Evolutionary conservation across 2,329 filamentous ascomycete species (phyloP), one percentile per base, ranked within the genome.

Genomic region (Xenoacremonium recifei): DNA sequence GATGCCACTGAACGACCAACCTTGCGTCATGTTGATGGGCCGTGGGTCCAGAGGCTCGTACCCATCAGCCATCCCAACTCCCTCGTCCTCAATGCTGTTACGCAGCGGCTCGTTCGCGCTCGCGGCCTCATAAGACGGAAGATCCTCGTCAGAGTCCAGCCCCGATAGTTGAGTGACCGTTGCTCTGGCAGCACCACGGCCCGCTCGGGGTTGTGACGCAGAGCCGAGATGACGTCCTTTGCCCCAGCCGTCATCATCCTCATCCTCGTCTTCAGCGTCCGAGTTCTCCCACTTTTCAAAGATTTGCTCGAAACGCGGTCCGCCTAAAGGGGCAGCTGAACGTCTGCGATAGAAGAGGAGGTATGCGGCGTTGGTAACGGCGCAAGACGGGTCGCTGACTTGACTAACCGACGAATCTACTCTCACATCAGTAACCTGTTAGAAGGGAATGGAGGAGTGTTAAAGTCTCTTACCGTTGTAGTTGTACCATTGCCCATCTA

Each of bases 301-400:
- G 37, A 96, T 82, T 51, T 84, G 73, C 53, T 84, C 78, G 46
- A 96, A 84, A 38, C 78, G 78, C 33, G 84, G 76, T 19, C 91
- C 91, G 43, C 93, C 93, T 51, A 99, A 80, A 49, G 89, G 87
- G 48, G 67, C 68, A 6, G 79, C 75, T 5, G 89, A 89, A 50
- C 89, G 85, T 43, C 93, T 87, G 30, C 93, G 88, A 69, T 99
- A 99, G 73, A 99, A 99, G 23, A 99, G 76, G 10, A 99, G 77
- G 66, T 99, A 99, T 0, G 93, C 93, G 16, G 87, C 84, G 13
- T 79, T 69, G 4, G 88, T 87, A 5, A 95, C 79, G 7, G 89
- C 79, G 20, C 71, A 73, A 23, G 77, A 66, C 0, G 82, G 73
- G 45, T 87, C 78, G 20, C 71, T 74, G 6, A 78, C 73, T 52